A percentile compares a stretch with the other conserved stretches of the same genome.
phyloP scores from a whole-genome alignment of 371 early-diverging fungal genomes.

The Encephalitozoon cuniculi region DNA sequence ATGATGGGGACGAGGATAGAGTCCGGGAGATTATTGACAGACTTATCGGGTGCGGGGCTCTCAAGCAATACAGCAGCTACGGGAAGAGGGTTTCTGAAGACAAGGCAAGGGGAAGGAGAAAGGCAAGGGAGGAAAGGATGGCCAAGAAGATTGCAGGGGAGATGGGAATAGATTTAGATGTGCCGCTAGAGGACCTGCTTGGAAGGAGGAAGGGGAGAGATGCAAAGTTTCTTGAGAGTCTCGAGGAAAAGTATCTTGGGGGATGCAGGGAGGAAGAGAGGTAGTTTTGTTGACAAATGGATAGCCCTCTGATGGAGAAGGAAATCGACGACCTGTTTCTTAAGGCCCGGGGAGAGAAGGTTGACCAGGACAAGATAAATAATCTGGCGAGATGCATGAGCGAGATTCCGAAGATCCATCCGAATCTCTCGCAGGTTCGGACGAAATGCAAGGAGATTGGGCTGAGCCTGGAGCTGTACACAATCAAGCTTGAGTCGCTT shows the following conservation, averaged over 20 bases:
- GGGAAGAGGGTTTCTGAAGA: conserved; percentile 17
- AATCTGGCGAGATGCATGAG: conserved; percentile 12
- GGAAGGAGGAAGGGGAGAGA: conserved; percentile 19
- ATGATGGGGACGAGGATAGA: conserved; percentile 50
- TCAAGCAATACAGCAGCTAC: conserved; percentile 37
- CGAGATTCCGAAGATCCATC: not conserved
- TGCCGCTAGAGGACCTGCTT: not conserved
- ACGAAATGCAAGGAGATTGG: conserved; percentile 10
- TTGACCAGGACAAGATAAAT: conserved; percentile 12
- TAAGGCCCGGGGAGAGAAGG: not conserved
- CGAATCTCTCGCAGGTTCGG: conserved; percentile 16
- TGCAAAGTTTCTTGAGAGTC: conserved; percentile 22
- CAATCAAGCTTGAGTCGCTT: conserved; percentile 38
- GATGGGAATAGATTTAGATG: conserved; percentile 20
- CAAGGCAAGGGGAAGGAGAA: conserved; percentile 11
- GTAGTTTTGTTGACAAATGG: not conserved
- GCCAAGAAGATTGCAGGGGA: conserved; percentile 43
- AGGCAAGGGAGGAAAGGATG: conserved; percentile 32
- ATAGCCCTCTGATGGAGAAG: conserved; percentile 30
- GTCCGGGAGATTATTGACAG: conserved; percentile 38
- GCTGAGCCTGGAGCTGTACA: conserved; percentile 20
- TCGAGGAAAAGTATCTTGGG: conserved; percentile 34
- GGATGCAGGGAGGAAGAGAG: not conserved
- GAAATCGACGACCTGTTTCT: conserved; percentile 49
- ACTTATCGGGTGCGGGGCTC: conserved; percentile 13